Base-by-base conservation (phyloP, 345 rosid genomes). In the Leavenworthia alabamica region DNA sequence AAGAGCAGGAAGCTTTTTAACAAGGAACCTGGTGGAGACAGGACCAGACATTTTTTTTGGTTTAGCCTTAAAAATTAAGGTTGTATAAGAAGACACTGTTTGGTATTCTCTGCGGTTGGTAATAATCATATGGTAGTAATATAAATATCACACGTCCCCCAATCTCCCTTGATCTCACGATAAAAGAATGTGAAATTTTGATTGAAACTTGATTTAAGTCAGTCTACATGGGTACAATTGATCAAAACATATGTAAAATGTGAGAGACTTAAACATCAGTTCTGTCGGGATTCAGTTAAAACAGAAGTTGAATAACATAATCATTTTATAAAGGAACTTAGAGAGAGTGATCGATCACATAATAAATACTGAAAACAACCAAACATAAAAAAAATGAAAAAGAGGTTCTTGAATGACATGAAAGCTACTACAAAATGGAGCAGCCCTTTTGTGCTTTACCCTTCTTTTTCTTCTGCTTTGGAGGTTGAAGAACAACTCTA, bases 401-500 rank as follows among this genome's bases (percentile, higher is more conserved):
- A 55, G 56, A 53, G 56, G 51, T 62, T 62, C 29, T 55, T 29
- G 58, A 56, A 50, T 13, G 53, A 43, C 56, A 36, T 29, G 65
- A 62, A 35, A 47, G 40, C 19, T 65, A 57, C 67, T 80, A 86
- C 95, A 88, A 82, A 60, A 89, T 79, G 60, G 92, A 88, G 83
- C 98, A 91, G 17, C 81, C 97, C 74, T 79, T 85, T 60, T 86
- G 90, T 51, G 81, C 85, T 77, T 83, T 84, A 74, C 56, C 77
- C 92, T 91, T 91, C 90, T 83, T 91, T 67, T 84, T 91, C 84
- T 88, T 82, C 69, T 58, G 66, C 71, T 88, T 91, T 9, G 98
- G 96, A 22, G 96, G 96, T 78, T 91, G 98, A 64, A 91, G 96
- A 29, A 88, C 96, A 8, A 91, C 96, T 69, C 64, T 82, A 60